Evolutionary conservation across 768 basidiomycete genomes (phyloP), one percentile per base, ranked within the genome.

Genomic region (Tubosaeta sp.): DNA sequence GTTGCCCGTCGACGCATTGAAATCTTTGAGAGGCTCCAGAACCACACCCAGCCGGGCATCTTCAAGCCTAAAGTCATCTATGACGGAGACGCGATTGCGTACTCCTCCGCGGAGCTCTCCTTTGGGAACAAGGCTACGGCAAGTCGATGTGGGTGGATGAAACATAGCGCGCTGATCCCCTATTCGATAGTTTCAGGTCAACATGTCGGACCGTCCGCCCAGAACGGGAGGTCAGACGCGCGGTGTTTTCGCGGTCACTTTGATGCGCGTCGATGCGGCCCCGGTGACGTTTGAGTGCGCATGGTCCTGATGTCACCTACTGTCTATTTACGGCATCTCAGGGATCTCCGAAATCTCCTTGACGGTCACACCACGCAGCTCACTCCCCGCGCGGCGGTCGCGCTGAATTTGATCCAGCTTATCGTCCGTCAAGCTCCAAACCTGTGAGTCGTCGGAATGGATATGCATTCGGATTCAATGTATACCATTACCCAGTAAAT

Each of bases 371-470:
- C 56, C 4, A 60, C n/a, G 0, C 63, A 65, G 6, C 39, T 68
- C 26, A 69, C n/a, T 17, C 58, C 46, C 29, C 57, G 68, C 25
- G 68, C 72, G 4, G 35, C 64, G 2, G 67, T 69, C 3, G 78
- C 79, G 0, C 69, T 72, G 0, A 82, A 77, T 34, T 58, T 82
- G 1, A 50, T 82, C 0, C 79, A 82, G 42, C 62, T 82, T 1
- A 69, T 82, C 11, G 53, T 82, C 2, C 72, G 78, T 0, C 79
- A 81, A 48, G 72, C 65, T 0, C 70, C 74, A 0, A 80, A 81
- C 33, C 55, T 74, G 80, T 77, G 48, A 27, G 73, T 67, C 25
- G 13, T 50, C n/a, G 14, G 35, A 25, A 25, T n/a, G 8, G 31
- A 19, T 17, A 13, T 47, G 11, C 17, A 37, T 47, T 41, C 1